These are phyloP conservation scores for Xylariaceae sp. DNA, from an alignment of 2,329 filamentous ascomycete genomes.

Conservation along the genomic window DNA sequence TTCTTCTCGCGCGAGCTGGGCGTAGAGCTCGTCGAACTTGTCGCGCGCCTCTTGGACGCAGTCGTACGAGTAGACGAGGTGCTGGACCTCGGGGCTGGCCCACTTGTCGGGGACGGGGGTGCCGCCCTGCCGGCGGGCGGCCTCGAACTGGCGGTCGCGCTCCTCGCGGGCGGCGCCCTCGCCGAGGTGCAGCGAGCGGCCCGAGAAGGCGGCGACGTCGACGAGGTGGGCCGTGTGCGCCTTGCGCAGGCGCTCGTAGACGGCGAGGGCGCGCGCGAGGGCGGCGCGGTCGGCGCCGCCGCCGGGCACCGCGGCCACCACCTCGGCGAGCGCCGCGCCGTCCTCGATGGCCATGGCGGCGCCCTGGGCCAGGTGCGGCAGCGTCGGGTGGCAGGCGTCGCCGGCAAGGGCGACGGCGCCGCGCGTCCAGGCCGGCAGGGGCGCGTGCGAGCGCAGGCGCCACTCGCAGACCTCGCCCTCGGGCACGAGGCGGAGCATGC, in stretches of 20 bases:
- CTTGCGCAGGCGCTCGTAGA: conserved; percentile 50
- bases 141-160: conserved; percentile 48
- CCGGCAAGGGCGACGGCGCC: conserved; percentile 51
- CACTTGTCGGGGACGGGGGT: conserved; percentile 57
- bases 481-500: conserved; percentile 52
- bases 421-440: conserved; percentile 50
- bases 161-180: conserved; percentile 52
- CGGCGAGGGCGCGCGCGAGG: conserved; percentile 42
- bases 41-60: conserved; percentile 48
- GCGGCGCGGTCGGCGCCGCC: conserved; percentile 21
- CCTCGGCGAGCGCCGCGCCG: conserved; percentile 51
- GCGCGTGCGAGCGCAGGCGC: conserved; percentile 51
- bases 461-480: conserved; percentile 59
- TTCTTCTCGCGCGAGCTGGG: conserved; percentile 21
- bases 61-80: conserved; percentile 58
- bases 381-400: conserved; percentile 60
- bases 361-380: conserved; percentile 60
- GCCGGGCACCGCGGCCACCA: conserved; percentile 25
- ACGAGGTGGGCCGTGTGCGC: conserved; percentile 46
- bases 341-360: conserved; percentile 64
- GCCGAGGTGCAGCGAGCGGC: conserved; percentile 49
- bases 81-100: conserved; percentile 62
- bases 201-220: conserved; percentile 43
- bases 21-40: conserved; percentile 41
- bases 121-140: conserved; percentile 38